Evolutionary conservation across 1,139 yeast genomes (phyloP).

Genomic region (Tardiomyces depauwii): DNA sequence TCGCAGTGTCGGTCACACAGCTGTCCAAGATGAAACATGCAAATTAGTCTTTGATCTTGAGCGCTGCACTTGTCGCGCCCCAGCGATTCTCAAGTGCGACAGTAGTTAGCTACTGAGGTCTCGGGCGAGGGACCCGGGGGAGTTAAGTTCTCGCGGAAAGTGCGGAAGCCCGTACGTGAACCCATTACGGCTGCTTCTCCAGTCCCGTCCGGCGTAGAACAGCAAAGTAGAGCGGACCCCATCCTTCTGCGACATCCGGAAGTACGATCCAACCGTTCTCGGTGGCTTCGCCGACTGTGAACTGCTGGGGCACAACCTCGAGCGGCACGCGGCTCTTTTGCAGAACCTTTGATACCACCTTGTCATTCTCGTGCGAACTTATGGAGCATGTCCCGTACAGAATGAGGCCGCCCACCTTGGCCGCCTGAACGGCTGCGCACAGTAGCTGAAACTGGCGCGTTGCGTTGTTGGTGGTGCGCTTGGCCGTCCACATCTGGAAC

Average conservation of each 20-base stretch:
- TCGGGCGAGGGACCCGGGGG: no score
- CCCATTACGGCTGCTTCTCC: no score
- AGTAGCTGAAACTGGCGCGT: neutral
- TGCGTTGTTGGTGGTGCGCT: neutral
- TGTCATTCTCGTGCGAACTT: neutral
- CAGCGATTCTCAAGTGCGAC: no score
- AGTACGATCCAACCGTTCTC: neutral
- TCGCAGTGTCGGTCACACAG: no score
- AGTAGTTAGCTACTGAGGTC: no score
- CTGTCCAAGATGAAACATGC: no score
- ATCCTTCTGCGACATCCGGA: neutral
- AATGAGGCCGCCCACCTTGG: neutral
- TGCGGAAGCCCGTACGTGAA: no score
- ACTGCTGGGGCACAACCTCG: neutral
- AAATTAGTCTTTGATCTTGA: no score
- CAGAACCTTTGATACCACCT: neutral
- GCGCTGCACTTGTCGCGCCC: no score
- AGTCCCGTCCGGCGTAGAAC: neutral
- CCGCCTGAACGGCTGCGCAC: neutral
- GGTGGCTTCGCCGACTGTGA: neutral
- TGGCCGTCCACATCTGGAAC: neutral
- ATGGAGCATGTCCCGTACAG: neutral
- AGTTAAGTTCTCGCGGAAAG: no score
- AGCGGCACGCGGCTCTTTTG: neutral
- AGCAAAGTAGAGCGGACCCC: neutral